Evolutionary conservation across 768 basidiomycete species (phyloP).

Genomic region (Phlebiopsis gigantea): DNA sequence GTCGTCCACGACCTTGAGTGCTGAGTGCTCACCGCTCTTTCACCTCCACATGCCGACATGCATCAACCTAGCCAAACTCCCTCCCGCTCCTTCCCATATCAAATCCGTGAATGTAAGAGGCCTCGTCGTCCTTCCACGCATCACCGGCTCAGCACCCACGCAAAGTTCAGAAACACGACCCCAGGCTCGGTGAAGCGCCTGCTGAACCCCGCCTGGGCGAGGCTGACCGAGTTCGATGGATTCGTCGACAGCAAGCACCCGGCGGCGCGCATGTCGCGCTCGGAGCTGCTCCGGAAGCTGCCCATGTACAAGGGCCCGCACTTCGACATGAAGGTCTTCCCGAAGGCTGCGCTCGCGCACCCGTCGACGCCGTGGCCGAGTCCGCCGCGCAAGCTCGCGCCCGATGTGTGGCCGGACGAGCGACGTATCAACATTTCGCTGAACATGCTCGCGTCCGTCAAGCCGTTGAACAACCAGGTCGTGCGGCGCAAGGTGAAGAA

Average conservation of each 20-base stretch:
- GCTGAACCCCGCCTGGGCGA: background rate
- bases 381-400: slow-evolving; percentile 17
- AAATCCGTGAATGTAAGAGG: slow-evolving; percentile 33
- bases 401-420: slow-evolving; percentile 11
- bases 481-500: slow-evolving; percentile 29
- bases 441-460: background rate
- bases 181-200: slow-evolving; percentile 28
- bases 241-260: slow-evolving; percentile 19
- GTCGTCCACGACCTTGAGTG: background rate
- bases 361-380: slow-evolving; percentile 20
- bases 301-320: slow-evolving; percentile 1
- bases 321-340: slow-evolving; percentile 26
- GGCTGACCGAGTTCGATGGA: background rate
- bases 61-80: background rate
- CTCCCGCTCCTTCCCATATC: slow-evolving; percentile 2
- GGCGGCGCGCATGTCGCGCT: slow-evolving; percentile 5
- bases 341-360: slow-evolving; percentile 26
- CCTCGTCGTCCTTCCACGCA: background rate
- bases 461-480: slow-evolving; percentile 26
- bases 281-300: background rate
- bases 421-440: slow-evolving; percentile 32
- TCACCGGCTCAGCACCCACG: background rate
- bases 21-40: background rate
- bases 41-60: slow-evolving; percentile 3
- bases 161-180: slow-evolving; percentile 37